Evolutionary conservation across 192 early-diverging fungal species (phyloP).

Genomic region (Coemansia sp.): DNA sequence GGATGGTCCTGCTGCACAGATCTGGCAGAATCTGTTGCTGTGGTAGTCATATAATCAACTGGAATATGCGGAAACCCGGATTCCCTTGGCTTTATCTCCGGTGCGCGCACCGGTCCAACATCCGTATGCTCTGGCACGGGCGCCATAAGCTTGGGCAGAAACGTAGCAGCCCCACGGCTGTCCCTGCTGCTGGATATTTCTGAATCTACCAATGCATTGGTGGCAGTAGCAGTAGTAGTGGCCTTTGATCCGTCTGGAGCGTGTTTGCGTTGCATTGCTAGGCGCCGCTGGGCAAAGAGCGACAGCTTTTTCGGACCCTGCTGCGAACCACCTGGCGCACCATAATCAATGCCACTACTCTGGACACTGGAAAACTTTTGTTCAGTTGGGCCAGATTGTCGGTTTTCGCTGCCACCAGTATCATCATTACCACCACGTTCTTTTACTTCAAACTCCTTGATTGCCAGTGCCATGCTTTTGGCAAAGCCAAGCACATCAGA

Average conservation of each 20-base stretch:
- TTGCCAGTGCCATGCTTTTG: slow-evolving; percentile 31
- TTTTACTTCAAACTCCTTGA: slow-evolving; percentile 42
- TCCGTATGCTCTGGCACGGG: slow-evolving; percentile 36
- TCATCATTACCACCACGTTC: not conserved
- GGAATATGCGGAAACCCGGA: slow-evolving; percentile 38
- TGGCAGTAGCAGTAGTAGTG: too few species aligned
- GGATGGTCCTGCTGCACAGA: not conserved
- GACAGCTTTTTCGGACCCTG: slow-evolving; percentile 28
- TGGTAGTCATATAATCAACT: slow-evolving; percentile 9
- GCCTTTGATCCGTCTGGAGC: not conserved
- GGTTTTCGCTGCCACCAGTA: not conserved
- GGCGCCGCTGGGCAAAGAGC: slow-evolving; percentile 54
- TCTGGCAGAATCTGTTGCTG: not conserved
- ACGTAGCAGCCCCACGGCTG: slow-evolving; percentile 24
- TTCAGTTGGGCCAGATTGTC: not conserved
- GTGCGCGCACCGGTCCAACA: slow-evolving; percentile 15
- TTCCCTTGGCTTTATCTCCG: slow-evolving; percentile 21
- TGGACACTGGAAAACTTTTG: not conserved
- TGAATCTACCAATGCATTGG: not conserved
- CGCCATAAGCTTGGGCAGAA: slow-evolving; percentile 54
- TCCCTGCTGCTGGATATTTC: too few species aligned
- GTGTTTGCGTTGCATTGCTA: slow-evolving; percentile 26
- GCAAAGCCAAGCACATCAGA: slow-evolving; percentile 31
- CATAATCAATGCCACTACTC: not conserved
- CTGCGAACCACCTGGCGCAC: not conserved